Base-by-base conservation (phyloP, 1,284 basidiomycete species). In the Amylostereum areolatum region DNA sequence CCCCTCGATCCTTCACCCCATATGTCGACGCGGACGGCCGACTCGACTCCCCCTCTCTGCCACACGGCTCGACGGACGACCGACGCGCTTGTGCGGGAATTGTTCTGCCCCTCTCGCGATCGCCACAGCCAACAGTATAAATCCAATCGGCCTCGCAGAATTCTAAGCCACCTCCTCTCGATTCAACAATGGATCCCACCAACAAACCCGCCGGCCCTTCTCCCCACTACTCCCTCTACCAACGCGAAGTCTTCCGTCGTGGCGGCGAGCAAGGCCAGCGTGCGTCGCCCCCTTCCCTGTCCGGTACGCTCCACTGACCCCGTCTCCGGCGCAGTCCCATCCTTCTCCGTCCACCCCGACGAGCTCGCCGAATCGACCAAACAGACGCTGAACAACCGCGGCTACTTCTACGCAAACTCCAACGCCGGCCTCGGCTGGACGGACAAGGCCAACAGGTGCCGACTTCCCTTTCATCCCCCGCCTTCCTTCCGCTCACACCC, bases 341-440 rank as follows among this genome's bases (percentile, higher is more conserved):
- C 51, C 48, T 70, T 70, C 59, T 71, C 73, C 24, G 70, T 73
- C 3, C 73, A 79, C 53, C 66, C 78, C 0, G 77, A 79, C 10
- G 71, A 77, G 54, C 66, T 81, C 5, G 70, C 69, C 32, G 67
- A 71, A 39, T 71, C 74, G 3, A 74, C 73, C 3, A 75, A 75
- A 63, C 69, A 73, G 50, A 77, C 77, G 49, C 62, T 81, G 29
- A 77, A 66, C 43, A 71, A 77, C 52, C 69, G 76, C 37, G 74
- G 70, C 2, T 80, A 76, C 61, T 74, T 74, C 50, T 80, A 80
- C 53, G 78, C 78, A 4, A 74, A 73, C 60, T 78, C 77, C 4
- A 80, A 81, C 55, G 78, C 79, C 3, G 78, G 78, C 0, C 55
- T 80, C 2, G 75, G 74, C 36, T 77, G 74, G 71, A 81, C 80